phyloP scores from a whole-genome alignment of 1,139 yeast species.

The Scheffersomyces quercinus region DNA sequence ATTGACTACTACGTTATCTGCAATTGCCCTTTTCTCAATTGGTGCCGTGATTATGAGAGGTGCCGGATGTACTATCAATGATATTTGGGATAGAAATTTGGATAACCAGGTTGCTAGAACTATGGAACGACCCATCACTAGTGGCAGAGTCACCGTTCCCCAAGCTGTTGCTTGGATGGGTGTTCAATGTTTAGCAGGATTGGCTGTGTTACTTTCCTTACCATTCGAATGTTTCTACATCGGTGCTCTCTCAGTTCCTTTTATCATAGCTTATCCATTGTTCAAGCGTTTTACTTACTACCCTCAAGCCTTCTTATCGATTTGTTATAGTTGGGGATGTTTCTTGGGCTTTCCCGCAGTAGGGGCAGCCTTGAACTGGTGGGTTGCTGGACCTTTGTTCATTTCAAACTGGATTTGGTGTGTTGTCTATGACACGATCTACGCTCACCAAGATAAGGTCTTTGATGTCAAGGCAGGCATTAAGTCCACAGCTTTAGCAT shows the following conservation, averaged over 20 bases:
- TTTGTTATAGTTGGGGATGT: constrained; percentile 95
- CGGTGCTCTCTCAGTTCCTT: constrained; percentile 78
- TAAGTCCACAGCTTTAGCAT: constrained; percentile 89
- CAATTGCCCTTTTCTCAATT: constrained; percentile 66
- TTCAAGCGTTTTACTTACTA: constrained; percentile 93
- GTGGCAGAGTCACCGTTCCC: constrained; percentile 71
- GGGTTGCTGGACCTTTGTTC: constrained; percentile 78
- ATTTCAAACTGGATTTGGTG: constrained; percentile 86
- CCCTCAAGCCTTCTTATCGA: constrained; percentile 82
- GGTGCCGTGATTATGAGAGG: constrained; percentile 95
- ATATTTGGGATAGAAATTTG: constrained; percentile 76
- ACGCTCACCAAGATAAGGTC: constrained; percentile 94
- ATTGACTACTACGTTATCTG: constrained; percentile 55
- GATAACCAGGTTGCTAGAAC: constrained; percentile 89
- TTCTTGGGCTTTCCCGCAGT: constrained; percentile 94
- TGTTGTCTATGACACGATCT: constrained; percentile 92
- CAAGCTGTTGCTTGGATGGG: constrained; percentile 77
- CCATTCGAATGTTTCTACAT: constrained; percentile 82
- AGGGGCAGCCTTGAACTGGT: constrained; percentile 71
- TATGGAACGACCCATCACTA: constrained; percentile 84
- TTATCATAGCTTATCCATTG: constrained; percentile 85
- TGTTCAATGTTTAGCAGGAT: constrained; percentile 76
- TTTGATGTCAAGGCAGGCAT: constrained; percentile 89
- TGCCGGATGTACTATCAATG: constrained; percentile 97
- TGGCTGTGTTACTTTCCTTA: constrained; percentile 66